phyloP scores from a whole-genome alignment of 169 alveolate genomes.

The Eimeria maxima region DNA sequence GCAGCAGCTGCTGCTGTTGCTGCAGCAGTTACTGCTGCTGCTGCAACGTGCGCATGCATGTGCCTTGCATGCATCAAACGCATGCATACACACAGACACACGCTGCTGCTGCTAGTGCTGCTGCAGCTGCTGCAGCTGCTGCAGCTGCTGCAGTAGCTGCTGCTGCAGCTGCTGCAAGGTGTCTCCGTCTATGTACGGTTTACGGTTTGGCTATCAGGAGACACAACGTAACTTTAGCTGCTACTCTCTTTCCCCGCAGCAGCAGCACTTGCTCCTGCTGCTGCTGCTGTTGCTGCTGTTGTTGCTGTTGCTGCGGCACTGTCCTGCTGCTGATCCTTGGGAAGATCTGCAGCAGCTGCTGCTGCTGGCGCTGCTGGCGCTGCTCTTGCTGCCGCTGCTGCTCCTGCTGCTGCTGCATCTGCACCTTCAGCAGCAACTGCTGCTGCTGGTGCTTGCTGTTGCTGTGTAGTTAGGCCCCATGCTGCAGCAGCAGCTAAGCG shows the following conservation, averaged over 20 bases:
- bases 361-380: not conserved
- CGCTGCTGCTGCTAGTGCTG: not conserved
- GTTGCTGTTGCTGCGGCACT: not conserved
- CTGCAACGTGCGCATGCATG: no score
- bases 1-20: not conserved
- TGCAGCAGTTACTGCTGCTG: not conserved
- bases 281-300: not conserved
- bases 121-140: not conserved
- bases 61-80: not conserved
- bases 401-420: not conserved
- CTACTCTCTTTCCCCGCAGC: no score
- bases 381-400: not conserved
- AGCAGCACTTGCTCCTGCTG: not conserved
- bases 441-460: no score
- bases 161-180: not conserved
- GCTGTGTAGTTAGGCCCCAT: no score
- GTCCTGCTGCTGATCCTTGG: no score
- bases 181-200: not conserved
- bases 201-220: no score
- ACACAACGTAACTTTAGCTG: no score
- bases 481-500: no score
- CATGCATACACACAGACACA: not conserved
- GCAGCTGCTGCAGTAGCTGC: not conserved
- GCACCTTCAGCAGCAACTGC: not conserved
- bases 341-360: no score